Evolutionary conservation across 345 rosid species (phyloP), one percentile per base, ranked within the genome.

Genomic region (Pelargonium nanum): DNA sequence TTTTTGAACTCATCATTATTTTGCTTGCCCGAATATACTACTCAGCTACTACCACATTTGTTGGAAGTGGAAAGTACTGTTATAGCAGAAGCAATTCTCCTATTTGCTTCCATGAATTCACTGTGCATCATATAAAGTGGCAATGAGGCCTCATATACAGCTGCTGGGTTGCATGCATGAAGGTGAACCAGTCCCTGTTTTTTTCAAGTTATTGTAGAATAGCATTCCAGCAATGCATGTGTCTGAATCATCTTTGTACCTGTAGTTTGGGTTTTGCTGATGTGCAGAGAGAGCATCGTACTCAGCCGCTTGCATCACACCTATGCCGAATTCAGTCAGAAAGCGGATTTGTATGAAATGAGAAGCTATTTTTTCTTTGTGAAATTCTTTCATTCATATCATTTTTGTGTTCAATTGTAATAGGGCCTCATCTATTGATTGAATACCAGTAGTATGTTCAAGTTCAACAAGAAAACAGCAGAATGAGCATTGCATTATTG

Each of bases 1-100:
- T 62, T 85, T 85, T 65, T 88, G 70, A 81, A 66, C 52, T 58
- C 4, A 13, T 56, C 24, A 32, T 58, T 57, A 2, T 56, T 53
- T 63, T 58, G 62, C 69, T 57, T 58, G 13, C 34, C 23, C 19
- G 16, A 7, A 12, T 40, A 40, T 40, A 30, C 40, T 30, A 5
- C 40, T 5, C 10, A 30, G 40, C 40, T 30, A 30, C 40, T 3
- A 30, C 40, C 10, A 30, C 40, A 30, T 30, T 30, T 30, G 40
- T 30, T 30, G 40, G 40, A 12, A 30, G 40, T n/a, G 40, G 40
- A 30, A 30, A 30, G 9, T 12, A 30, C 40, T 30, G 48, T 40
- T 40, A 40, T 3, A 40, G 48, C 48, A 40, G 0, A 40, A 40
- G 48, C 48, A 40, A 40, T 9, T 40, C 48, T 40, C 16, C 15